A percentile compares a stretch with the other conserved stretches of the same genome.
Evolutionary conservation across 257 asterid species (phyloP).

Genomic region (Capsicum rhomboideum): DNA sequence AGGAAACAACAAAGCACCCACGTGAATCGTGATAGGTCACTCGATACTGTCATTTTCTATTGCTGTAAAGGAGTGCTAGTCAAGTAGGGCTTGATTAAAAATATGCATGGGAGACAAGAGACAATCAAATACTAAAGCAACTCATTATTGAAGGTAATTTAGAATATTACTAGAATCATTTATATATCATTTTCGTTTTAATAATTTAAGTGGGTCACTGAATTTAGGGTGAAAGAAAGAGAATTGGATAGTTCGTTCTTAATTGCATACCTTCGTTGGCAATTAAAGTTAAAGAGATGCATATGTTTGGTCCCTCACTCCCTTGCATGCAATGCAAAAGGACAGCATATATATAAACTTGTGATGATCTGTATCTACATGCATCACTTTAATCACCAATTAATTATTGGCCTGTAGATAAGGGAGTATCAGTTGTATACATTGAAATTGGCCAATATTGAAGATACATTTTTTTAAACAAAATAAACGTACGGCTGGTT

Average conservation of each 20-base stretch:
- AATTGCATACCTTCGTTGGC: no score
- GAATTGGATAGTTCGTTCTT: no score
- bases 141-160: background rate
- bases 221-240: background rate
- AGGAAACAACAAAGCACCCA: no score
- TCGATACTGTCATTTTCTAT: no score
- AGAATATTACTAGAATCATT: no score
- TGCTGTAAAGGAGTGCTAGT: no score
- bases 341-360: background rate
- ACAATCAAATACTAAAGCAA: no score
- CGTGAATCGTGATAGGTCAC: no score
- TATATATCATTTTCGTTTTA: no score
- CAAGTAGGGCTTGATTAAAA: no score
- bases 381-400: background rate
- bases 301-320: background rate
- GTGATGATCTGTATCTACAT: background rate
- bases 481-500: no score
- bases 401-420: background rate
- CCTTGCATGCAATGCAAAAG: background rate
- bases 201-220: background rate
- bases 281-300: background rate
- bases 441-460: background rate
- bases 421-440: background rate
- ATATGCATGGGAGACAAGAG: no score
- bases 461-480: background rate